These are phyloP conservation scores for Sabuloglossum arenarium DNA, from an alignment of 495 filamentous ascomycete genomes.

Conservation along the genomic window DNA sequence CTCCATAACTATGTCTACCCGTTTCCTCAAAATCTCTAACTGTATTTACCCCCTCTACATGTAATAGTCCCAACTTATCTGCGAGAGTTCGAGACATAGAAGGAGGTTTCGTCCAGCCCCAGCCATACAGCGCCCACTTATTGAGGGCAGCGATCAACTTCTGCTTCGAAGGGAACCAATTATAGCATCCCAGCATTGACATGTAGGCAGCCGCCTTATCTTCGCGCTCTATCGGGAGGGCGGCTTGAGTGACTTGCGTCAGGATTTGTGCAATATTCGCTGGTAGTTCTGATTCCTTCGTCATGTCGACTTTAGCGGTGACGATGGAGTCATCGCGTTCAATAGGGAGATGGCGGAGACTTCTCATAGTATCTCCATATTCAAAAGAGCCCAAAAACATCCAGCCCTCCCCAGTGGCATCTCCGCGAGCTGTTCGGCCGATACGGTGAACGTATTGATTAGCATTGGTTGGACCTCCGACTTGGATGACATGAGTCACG, in stretches of 20 bases:
- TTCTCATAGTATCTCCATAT: conserved; percentile 21
- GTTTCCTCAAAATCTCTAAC: conserved; percentile 1
- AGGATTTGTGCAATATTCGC: conserved; percentile 16
- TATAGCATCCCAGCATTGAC: conserved; percentile 23
- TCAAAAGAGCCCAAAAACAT: conserved; percentile 46
- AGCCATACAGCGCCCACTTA: conserved; percentile 34
- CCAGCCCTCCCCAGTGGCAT: conserved; percentile 64
- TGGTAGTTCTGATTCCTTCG: conserved; percentile 12
- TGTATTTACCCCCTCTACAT: conserved; percentile 22
- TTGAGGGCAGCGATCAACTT: conserved; percentile 35
- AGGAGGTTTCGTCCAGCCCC: conserved; percentile 35
- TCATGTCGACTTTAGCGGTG: conserved; percentile 32
- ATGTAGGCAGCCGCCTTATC: conserved; percentile 32
- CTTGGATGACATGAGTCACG: conserved; percentile 76
- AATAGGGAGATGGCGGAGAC: conserved; percentile 45
- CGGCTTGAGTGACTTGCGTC: conserved; percentile 18
- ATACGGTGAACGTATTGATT: conserved; percentile 84
- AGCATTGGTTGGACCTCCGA: conserved; percentile 45
- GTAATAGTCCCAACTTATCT: conserved; percentile 27
- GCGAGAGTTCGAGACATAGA: conserved; percentile 22
- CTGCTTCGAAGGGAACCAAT: conserved; percentile 14
- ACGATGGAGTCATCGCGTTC: conserved; percentile 31
- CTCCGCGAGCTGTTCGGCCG: conserved; percentile 50
- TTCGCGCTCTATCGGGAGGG: conserved; percentile 15
- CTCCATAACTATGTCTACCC: conserved; percentile 5